Base-by-base conservation (phyloP, 441 rosid genomes). In the Mallotus japonicus region DNA sequence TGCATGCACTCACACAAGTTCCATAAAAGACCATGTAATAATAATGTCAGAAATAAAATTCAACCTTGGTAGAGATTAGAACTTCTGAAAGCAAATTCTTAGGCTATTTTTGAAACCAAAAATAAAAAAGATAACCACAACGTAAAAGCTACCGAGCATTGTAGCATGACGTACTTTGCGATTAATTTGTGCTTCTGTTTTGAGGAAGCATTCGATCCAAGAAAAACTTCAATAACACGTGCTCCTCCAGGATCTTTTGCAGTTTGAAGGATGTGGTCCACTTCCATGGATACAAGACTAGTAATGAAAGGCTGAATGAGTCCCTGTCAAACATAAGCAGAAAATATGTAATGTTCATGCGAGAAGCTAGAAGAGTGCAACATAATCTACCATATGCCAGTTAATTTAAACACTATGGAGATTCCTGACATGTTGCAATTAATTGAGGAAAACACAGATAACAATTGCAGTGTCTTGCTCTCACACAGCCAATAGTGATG, bases 231-330 rank as follows among this genome's bases (percentile, higher is more conserved):
- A 60, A 95, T 85, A 61, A 84, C 93, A 44, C 85, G 90, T 15
- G 96, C 91, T 68, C 99, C 98, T 9, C 87, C 88, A 34, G 85
- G 79, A 83, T 95, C 95, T 82, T 87, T 90, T 73, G 90, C 90
- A 22, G 87, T 77, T 85, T 89, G 89, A 73, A 86, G 71, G 74
- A 86, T 83, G 76, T 87, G 88, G 24, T 89, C 92, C 68, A 77
- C 78, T 80, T 90, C 93, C 95, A 95, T 85, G 73, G 87, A 87
- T 78, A 88, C 75, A 22, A 95, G 77, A 80, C 97, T 92, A 50
- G 70, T 58, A 75, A 91, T 75, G 76, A 79, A 90, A 65, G 92
- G 90, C 82, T 87, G 91, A 85, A 88, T 86, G 74, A 80, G 75
- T 72, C 89, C 91, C 99, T 95, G 90, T 22, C 53, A 72, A 72